Base-by-base conservation (phyloP, 176 grass and related monocot species). In the Echinochloa phyllopogon region DNA sequence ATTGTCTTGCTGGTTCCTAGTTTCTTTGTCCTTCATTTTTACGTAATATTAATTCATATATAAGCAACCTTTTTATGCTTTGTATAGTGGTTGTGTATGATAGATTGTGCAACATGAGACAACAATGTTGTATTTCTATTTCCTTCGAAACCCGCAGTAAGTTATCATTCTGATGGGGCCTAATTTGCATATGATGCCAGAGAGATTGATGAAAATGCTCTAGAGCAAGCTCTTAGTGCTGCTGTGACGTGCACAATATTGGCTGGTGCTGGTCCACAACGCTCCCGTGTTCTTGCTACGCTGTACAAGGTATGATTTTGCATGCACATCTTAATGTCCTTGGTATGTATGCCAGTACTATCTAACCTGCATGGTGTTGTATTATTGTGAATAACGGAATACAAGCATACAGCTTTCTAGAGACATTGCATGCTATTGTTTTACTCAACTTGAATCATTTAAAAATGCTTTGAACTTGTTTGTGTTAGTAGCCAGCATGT, bases 221-320 rank as follows among this genome's bases (percentile, higher is more conserved):
- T 96, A 43, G 93, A 99, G 42, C 97, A 99, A 89, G 94, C 97
- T 88, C 86, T 99, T 77, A 99, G 91, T 88, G 89, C 97, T 79
- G 97, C 97, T 86, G 88, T 99, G 62, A 99, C 90, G 6, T 99
- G 97, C 74, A 99, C 97, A 69, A 99, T 99, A 86, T 94, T 99
- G 86, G 97, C 97, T 84, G 97, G 87, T 84, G 97, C 97, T 81
- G 94, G 97, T 84, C 97, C 97, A 52, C 97, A 99, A 78, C 89
- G 91, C 12, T 99, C 97, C 50, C 91, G 97, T 57, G 94, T 99
- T 75, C 93, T 99, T 73, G 97, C 97, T 87, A 99, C 97, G 5
- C 73, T 99, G 85, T 99, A 99, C 84, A 99, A 99, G 97, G 96
- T 98, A 88, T 75, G 21, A 36, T 57, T 84, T 74, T 10, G 11